phyloP scores from a whole-genome alignment of 1,284 basidiomycete species.

The Papiliotrema terrestris region DNA sequence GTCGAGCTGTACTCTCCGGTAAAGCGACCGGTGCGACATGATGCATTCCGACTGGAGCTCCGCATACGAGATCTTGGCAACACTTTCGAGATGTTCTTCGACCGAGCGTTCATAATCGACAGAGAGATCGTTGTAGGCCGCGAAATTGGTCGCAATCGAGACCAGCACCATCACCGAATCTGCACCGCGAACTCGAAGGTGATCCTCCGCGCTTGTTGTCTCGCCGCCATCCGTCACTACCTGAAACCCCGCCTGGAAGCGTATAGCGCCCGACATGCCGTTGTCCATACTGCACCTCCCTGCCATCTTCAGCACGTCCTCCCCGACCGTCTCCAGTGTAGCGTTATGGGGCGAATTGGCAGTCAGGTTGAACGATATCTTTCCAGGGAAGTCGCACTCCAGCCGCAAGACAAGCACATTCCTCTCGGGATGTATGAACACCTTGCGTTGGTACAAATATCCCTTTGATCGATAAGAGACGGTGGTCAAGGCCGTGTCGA shows the following conservation, averaged over 20 bases:
- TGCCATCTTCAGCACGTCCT: background rate
- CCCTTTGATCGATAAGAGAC: background rate
- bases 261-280: background rate
- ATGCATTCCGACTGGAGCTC: background rate
- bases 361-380: background rate
- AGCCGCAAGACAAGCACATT: background rate
- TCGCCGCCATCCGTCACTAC: background rate
- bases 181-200: slow-evolving; percentile 1
- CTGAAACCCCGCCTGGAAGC: background rate
- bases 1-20: background rate
- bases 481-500: background rate
- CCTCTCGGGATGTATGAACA: background rate
- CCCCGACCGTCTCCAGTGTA: background rate
- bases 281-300: slow-evolving; percentile 2
- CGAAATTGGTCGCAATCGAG: slow-evolving; percentile 1
- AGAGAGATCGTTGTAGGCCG: background rate
- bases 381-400: background rate
- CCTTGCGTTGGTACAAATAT: background rate
- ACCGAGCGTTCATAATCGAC: background rate
- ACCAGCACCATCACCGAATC: background rate
- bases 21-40: background rate
- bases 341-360: background rate
- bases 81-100: background rate
- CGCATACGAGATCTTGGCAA: background rate
- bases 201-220: background rate